Percentiles rank a stretch among this genome's conserved stretches.
Conservation (phyloP, 768 basidiomycete species). For the Russula compacta region DNA sequence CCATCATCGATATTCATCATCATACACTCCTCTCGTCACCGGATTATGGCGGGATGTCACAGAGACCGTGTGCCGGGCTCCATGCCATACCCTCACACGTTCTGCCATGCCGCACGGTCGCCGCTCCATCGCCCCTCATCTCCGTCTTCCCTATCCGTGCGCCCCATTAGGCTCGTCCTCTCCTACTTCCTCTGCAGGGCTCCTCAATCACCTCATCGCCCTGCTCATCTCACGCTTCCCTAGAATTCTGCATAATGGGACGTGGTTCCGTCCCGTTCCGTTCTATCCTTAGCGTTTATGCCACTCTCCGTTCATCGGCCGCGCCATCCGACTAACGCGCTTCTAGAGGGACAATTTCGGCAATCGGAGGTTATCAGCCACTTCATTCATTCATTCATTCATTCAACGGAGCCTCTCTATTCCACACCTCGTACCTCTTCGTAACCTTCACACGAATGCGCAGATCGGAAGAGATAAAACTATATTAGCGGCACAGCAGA, state of each 20-base stretch:
- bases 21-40: constrained; percentile 7
- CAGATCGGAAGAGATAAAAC: not conserved
- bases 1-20: not conserved
- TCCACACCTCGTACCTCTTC: not conserved
- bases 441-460: not conserved
- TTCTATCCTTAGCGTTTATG: not conserved
- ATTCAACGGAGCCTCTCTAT: not conserved
- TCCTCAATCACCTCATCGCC: constrained; percentile 7
- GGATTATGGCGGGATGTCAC: constrained; percentile 11
- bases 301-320: not conserved
- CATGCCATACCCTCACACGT: constrained; percentile 7
- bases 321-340: not conserved
- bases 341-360: not conserved
- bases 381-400: not conserved
- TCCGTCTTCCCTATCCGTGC: constrained; percentile 11
- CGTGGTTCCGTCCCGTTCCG: not conserved
- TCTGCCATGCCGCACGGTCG: constrained; percentile 3
- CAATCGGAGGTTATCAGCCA: not conserved
- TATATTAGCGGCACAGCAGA: not conserved
- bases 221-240: not conserved
- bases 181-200: constrained; percentile 1
- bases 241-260: not conserved
- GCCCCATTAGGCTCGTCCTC: constrained; percentile 10
- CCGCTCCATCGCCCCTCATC: constrained; percentile 18
- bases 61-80: constrained; percentile 14